Percentiles rank a stretch among this genome's conserved stretches.
Evolutionary conservation across 345 rosid species (phyloP).

Genomic region (Balakata baccata): DNA sequence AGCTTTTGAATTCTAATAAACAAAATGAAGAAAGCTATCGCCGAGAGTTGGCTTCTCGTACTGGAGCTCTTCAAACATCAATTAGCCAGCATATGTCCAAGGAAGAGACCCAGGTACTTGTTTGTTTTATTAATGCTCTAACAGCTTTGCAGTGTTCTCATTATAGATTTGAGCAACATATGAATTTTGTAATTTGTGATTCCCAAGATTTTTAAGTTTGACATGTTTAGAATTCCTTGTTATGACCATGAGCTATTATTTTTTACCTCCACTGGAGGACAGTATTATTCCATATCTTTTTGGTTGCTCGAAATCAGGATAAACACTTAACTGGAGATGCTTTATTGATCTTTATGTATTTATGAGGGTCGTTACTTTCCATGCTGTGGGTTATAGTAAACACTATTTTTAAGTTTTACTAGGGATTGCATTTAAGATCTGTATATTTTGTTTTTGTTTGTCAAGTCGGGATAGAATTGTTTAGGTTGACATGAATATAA

Average conservation of each 20-base stretch:
- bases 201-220: not conserved
- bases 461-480: too few relatives aligned
- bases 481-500: not conserved
- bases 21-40: constrained; percentile 54
- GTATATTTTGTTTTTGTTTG: not conserved
- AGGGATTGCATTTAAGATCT: not conserved
- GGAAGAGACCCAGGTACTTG: constrained; percentile 80
- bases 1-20: constrained; percentile 56
- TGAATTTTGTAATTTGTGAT: not conserved
- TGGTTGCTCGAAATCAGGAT: not conserved
- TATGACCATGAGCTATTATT: not conserved
- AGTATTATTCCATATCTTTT: not conserved
- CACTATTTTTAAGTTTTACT: too few relatives aligned
- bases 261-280: not conserved
- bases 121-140: too few relatives aligned
- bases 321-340: not conserved
- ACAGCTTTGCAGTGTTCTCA: not conserved
- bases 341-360: not conserved
- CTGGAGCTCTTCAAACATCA: constrained; percentile 80
- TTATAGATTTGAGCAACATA: not conserved
- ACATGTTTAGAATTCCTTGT: not conserved
- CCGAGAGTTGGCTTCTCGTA: constrained; percentile 72
- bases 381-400: not conserved
- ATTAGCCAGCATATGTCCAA: constrained; percentile 87
- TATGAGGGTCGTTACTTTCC: not conserved